Evolutionary conservation across 768 basidiomycete genomes (phyloP).

Genomic region (Calvatia gigantea): DNA sequence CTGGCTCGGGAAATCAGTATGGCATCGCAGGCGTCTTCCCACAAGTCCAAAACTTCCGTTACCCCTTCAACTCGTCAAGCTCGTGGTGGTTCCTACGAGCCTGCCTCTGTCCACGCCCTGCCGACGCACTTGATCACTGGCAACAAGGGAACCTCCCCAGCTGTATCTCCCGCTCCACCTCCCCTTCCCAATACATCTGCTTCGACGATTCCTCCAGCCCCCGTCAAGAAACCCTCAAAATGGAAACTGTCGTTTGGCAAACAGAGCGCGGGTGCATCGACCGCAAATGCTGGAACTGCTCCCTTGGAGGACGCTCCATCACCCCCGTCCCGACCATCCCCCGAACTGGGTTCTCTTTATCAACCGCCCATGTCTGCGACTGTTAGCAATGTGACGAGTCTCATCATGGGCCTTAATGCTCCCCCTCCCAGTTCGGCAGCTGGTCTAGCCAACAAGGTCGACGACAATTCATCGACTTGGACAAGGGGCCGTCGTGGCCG

Average conservation of each 20-base stretch:
- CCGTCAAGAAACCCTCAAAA: conserved; percentile 80
- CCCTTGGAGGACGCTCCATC: conserved; percentile 40
- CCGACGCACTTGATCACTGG: conserved; percentile 30
- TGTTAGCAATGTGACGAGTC: conserved; percentile 71
- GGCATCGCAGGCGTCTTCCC: conserved; percentile 46
- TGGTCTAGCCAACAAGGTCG: conserved; percentile 22
- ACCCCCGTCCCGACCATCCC: conserved; percentile 26
- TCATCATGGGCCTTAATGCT: conserved; percentile 69
- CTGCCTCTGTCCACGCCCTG: conserved; percentile 42
- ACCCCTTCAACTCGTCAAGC: conserved; percentile 24
- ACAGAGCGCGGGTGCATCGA: conserved; percentile 32
- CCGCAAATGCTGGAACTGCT: conserved; percentile 32
- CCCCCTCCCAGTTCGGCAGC: conserved; percentile 29
- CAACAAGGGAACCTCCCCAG: conserved; percentile 17
- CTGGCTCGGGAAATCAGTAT: conserved; percentile 83
- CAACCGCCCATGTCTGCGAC: conserved; percentile 54
- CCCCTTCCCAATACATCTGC: conserved; percentile 19
- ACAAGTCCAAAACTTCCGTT: conserved; percentile 25
- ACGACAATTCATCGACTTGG: conserved; percentile 45
- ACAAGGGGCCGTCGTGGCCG: conserved; percentile 43
- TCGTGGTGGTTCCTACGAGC: conserved; percentile 33
- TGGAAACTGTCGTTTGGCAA: conserved; percentile 81
- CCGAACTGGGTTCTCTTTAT: conserved; percentile 23
- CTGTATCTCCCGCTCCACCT: conserved; percentile 17
- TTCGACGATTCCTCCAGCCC: conserved; percentile 23